These are phyloP conservation scores for Aspergillus pseudoglaucus DNA, from an alignment of 2,329 filamentous ascomycete genomes.

Conservation along the genomic window DNA sequence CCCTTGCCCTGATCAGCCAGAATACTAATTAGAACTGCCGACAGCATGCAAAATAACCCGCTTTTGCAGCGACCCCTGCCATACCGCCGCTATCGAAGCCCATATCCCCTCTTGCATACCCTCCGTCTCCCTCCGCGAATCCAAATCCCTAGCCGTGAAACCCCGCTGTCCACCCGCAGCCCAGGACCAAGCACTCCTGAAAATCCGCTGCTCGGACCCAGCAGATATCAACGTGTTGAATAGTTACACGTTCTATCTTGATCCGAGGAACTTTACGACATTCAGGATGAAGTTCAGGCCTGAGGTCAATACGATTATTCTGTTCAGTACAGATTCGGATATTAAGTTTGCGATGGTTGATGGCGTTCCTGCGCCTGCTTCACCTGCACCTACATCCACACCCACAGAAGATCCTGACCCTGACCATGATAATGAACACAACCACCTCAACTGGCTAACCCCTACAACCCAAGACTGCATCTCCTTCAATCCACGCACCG, in stretches of 20 bases:
- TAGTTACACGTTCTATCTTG: slow-evolving; percentile 24
- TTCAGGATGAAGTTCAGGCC: slow-evolving; percentile 26
- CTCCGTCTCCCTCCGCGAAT: slow-evolving; percentile 24
- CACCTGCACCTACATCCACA: neutral
- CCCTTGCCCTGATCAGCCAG: no score
- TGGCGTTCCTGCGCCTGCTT: neutral
- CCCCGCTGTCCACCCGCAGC: slow-evolving; percentile 17
- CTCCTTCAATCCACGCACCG: slow-evolving; percentile 8
- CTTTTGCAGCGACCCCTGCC: slow-evolving; percentile 23
- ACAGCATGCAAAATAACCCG: slow-evolving; percentile 25
- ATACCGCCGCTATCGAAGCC: slow-evolving; percentile 7
- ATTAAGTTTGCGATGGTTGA: slow-evolving; percentile 19
- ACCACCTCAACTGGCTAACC: slow-evolving; percentile 17
- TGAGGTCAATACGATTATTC: slow-evolving; percentile 20
- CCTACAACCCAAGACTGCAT: slow-evolving; percentile 20
- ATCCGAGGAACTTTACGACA: slow-evolving; percentile 27
- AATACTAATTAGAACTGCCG: no score
- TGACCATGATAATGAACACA: no score
- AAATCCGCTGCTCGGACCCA: slow-evolving; percentile 12
- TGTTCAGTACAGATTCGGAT: slow-evolving; percentile 22
- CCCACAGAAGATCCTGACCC: no score
- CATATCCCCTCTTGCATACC: slow-evolving; percentile 21
- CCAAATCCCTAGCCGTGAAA: slow-evolving; percentile 24
- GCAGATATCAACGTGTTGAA: slow-evolving; percentile 15
- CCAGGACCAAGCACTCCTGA: slow-evolving; percentile 21